Conservation (phyloP, 805 yeast species). For the Saccharomycopsis fermentans region DNA sequence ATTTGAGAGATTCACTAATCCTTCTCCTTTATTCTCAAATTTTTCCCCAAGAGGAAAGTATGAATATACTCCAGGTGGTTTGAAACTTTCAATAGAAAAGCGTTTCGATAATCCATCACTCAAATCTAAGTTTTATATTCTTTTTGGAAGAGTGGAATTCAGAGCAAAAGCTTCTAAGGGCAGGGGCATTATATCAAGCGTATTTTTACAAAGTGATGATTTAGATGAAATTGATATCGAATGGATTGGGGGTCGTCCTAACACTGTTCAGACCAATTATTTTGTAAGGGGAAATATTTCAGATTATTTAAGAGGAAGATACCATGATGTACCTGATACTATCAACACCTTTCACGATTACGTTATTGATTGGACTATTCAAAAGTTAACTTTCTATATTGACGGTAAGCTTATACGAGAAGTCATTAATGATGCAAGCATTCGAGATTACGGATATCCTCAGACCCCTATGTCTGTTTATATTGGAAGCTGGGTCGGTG, state of each 20-base stretch:
- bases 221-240: slow-evolving; percentile 67
- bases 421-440: slow-evolving; percentile 32
- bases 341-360: slow-evolving; percentile 43
- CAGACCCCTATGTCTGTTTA: slow-evolving; percentile 52
- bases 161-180: slow-evolving; percentile 51
- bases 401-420: slow-evolving; percentile 52
- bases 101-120: slow-evolving; percentile 54
- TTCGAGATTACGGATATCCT: slow-evolving; percentile 41
- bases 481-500: slow-evolving; percentile 43
- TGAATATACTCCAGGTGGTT: slow-evolving; percentile 36
- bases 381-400: slow-evolving; percentile 42
- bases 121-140: slow-evolving; percentile 52
- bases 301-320: slow-evolving; percentile 55
- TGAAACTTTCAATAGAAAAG: slow-evolving; percentile 37
- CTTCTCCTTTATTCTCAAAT: slow-evolving; percentile 5
- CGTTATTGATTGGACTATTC: slow-evolving; percentile 56
- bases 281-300: slow-evolving; percentile 56
- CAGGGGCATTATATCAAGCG: slow-evolving; percentile 51
- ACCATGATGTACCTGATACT: slow-evolving; percentile 37
- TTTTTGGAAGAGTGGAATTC: slow-evolving; percentile 64
- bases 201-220: slow-evolving; percentile 55
- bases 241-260: slow-evolving; percentile 57
- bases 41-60: slow-evolving; percentile 19
- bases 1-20: slow-evolving; percentile 6
- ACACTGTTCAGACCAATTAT: slow-evolving; percentile 39